Base-by-base conservation (phyloP, 2,329 filamentous ascomycete species). In the Corniculantispora saksenae region DNA sequence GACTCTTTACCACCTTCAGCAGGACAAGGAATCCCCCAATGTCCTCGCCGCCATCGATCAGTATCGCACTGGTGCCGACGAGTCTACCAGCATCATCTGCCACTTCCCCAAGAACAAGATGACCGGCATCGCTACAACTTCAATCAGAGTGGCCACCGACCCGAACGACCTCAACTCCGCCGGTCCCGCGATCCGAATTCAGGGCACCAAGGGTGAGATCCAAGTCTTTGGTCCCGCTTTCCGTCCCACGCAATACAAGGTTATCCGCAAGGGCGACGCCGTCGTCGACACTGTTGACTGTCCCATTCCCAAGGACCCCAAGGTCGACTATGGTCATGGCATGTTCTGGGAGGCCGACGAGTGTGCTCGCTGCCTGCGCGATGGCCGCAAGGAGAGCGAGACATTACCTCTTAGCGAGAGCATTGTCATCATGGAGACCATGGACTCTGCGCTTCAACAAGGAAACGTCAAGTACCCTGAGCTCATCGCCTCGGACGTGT, bases 301-400 rank as follows among this genome's bases (percentile, higher is more conserved):
- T 72, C 82, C 84, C 15, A 82, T 86, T 51, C 85, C 85, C 48
- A 73, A 75, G 63, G 84, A 87, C 70, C 70, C 77, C 27, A 79
- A 78, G 69, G 78, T 81, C 38, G 73, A 78, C 69, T 83, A 80
- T 79, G 92, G 92, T 13, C 89, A 92, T 69, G 93, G 92, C 58
- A 95, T 96, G 91, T 95, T 92, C 79, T 94, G 90, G 90, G 91
- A 94, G 76, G 92, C 92, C 1, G 91, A 94, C 75, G 91, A 93
- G 80, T 90, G 87, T 69, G 91, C 89, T 32, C 83, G 89, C 54
- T 92, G 90, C 69, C 74, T 97, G 65, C 83, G 90, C 51, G 92
- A 95, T 74, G 91, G 92, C 25, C 88, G 87, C 78, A 85, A 89
- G 72, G 89, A 97, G 81, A 93, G 92, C 74, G 83, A 85, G 56